Conservation (phyloP, 2,329 filamentous ascomycete species). For the Sordariomycetes sp. region DNA sequence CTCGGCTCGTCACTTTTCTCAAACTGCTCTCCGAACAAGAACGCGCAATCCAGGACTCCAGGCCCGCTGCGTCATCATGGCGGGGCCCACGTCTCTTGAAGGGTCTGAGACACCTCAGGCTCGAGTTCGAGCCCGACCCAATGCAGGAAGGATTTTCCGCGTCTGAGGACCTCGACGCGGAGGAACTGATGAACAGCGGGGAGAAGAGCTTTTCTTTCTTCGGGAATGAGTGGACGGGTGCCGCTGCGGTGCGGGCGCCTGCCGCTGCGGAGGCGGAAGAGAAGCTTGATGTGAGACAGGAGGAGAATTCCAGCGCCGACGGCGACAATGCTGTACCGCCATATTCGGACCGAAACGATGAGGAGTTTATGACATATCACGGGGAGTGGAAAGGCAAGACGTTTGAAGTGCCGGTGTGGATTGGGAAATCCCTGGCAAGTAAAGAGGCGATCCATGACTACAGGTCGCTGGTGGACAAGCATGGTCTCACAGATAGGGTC, state of each 20-base stretch:
- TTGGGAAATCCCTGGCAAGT: slow-evolving; percentile 25
- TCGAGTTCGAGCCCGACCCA: slow-evolving; percentile 43
- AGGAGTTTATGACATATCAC: slow-evolving; percentile 13
- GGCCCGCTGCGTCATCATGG: slow-evolving; percentile 11
- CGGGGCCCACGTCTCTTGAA: slow-evolving; percentile 32
- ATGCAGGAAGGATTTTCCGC: slow-evolving; percentile 23
- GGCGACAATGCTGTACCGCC: slow-evolving; percentile 1
- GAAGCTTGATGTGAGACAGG: slow-evolving; percentile 1
- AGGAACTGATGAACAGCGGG: slow-evolving; percentile 29
- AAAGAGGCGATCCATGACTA: slow-evolving; percentile 36
- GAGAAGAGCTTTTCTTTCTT: slow-evolving; percentile 37
- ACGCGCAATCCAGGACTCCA: slow-evolving; percentile 25
- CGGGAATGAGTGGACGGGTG: slow-evolving; percentile 13
- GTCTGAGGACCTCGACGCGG: slow-evolving; percentile 27
- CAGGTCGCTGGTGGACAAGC: slow-evolving; percentile 30
- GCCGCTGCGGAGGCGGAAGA: slow-evolving; percentile 1
- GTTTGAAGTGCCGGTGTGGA: slow-evolving; percentile 31
- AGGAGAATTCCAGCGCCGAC: slow-evolving; percentile 5
- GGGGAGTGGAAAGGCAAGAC: slow-evolving; percentile 15
- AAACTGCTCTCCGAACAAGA: slow-evolving; percentile 39
- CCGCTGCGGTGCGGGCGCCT: neutral
- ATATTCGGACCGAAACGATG: slow-evolving; percentile 9
- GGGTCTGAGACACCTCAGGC: slow-evolving; percentile 42
- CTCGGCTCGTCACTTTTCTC: slow-evolving; percentile 38
- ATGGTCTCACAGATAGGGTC: slow-evolving; percentile 23